Base-by-base conservation (phyloP, 2,329 filamentous ascomycete species). In the Aspergillus bombycis region DNA sequence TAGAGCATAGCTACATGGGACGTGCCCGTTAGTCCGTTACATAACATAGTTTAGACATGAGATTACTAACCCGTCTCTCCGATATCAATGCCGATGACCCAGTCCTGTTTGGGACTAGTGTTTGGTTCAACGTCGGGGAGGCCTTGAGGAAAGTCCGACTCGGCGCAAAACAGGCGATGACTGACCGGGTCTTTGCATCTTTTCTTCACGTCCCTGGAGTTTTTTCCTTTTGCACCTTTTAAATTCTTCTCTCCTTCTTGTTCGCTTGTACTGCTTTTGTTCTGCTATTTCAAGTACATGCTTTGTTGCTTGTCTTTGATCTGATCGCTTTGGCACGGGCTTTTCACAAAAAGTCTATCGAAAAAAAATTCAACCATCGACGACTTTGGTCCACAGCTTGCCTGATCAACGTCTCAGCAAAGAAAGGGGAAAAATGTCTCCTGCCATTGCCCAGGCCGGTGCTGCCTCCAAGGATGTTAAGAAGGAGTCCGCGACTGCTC, bases 401-500 rank as follows among this genome's bases (percentile, higher is more conserved):
- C 30, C 63, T 14, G 34, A 9, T 34, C 34, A 48, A 50, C 48
- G 41, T 26, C 48, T 34, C 55, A 61, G 28, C 53, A 58, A 43
- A 4, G 12, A 32, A 52, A 62, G 53, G 61, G 46, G 61, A 63
- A 74, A 70, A 55, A 80, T 91, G 89, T 90, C 89, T 77, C 88
- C 89, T 65, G 73, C 75, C 66, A 63, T 77, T 60, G 73, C 63
- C 65, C 73, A 74, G 57, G 66, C 74, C 62, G 75, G 75, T 66
- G 72, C 77, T 64, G 79, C 86, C 60, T 83, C 86, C 50, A 88
- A 85, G 74, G 85, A 87, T 74, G 84, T 84, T 73, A 90, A 96
- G 86, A 93, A 87, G 82, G 95, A 99, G 85, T 97, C 94, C 63
- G 93, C 92, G 73, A 78, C 90, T 76, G 95, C 95, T 73, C 88